Conservation (phyloP, 2,329 filamentous ascomycete genomes). For the Fusarium ramigenum region DNA sequence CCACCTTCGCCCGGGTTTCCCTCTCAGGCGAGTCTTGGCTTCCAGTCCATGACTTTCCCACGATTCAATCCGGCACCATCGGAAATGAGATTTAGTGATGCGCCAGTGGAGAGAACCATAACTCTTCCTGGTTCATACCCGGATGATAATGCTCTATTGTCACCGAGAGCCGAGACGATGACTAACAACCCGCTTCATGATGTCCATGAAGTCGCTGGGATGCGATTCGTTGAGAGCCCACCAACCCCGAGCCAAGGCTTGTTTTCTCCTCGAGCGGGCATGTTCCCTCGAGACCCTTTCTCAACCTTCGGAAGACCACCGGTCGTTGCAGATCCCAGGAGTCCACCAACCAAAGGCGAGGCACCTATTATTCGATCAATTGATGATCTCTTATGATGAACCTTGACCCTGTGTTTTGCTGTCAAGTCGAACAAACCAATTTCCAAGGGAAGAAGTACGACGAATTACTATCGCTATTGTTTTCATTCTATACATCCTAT, state of each 20-base stretch:
- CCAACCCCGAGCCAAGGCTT: slow-evolving; percentile 62
- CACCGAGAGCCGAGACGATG: slow-evolving; percentile 77
- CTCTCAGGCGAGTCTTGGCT: slow-evolving; percentile 53
- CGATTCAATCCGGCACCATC: slow-evolving; percentile 31
- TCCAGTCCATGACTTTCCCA: slow-evolving; percentile 50
- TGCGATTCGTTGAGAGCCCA: slow-evolving; percentile 63
- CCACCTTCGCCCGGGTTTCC: slow-evolving; percentile 58
- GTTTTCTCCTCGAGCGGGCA: slow-evolving; percentile 62
- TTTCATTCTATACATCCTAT: slow-evolving; percentile 11
- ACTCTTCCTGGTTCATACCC: slow-evolving; percentile 48
- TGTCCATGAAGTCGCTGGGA: slow-evolving; percentile 53
- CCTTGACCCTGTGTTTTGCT: background rate
- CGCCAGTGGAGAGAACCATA: slow-evolving; percentile 48
- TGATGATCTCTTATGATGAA: slow-evolving; percentile 73
- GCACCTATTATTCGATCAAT: slow-evolving; percentile 81
- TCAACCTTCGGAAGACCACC: slow-evolving; percentile 61
- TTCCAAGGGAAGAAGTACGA: background rate
- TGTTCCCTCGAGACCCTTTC: slow-evolving; percentile 65
- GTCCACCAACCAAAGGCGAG: slow-evolving; percentile 77
- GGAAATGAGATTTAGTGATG: slow-evolving; percentile 24
- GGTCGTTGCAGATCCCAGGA: slow-evolving; percentile 72
- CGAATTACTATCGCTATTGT: slow-evolving; percentile 14
- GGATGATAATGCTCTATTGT: slow-evolving; percentile 69
- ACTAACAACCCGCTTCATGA: slow-evolving; percentile 72
- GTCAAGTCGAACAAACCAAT: slow-evolving; percentile 1